phyloP scores from a whole-genome alignment of 2,329 filamentous ascomycete species.

The Pestalotiopsis sp. region DNA sequence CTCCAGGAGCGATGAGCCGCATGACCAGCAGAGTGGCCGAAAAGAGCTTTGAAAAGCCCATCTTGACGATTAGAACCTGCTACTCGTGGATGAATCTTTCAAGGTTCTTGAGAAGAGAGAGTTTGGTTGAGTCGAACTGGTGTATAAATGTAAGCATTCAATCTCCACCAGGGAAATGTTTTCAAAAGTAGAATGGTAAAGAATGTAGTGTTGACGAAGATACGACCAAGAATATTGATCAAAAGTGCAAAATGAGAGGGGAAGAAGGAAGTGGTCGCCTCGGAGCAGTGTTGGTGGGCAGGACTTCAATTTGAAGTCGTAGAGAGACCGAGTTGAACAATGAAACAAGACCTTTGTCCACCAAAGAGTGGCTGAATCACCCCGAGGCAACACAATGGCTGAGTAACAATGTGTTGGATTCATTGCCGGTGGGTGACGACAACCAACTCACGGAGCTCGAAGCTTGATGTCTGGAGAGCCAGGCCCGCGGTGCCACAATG shows the following conservation, averaged over 20 bases:
- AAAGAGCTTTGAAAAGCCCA: constrained; percentile 34
- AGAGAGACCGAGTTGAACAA: neutral
- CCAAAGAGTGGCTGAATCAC: neutral
- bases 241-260: neutral
- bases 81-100: constrained; percentile 25
- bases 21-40: constrained; percentile 28
- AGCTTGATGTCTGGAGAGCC: neutral
- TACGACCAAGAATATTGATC: neutral
- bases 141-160: neutral
- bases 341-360: neutral
- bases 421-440: neutral
- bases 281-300: neutral
- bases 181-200: neutral
- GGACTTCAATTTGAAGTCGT: neutral
- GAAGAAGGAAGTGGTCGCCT: neutral
- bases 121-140: constrained; percentile 3
- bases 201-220: neutral
- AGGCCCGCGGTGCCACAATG: neutral
- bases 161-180: constrained; percentile 8
- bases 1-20: constrained; percentile 25
- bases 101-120: constrained; percentile 13
- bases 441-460: neutral
- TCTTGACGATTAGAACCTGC: constrained; percentile 32
- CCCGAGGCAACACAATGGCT: neutral
- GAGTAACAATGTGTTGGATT: neutral